Evolutionary conservation across 2,329 filamentous ascomycete genomes (phyloP).

Genomic region (Aspergillaceae sp.): DNA sequence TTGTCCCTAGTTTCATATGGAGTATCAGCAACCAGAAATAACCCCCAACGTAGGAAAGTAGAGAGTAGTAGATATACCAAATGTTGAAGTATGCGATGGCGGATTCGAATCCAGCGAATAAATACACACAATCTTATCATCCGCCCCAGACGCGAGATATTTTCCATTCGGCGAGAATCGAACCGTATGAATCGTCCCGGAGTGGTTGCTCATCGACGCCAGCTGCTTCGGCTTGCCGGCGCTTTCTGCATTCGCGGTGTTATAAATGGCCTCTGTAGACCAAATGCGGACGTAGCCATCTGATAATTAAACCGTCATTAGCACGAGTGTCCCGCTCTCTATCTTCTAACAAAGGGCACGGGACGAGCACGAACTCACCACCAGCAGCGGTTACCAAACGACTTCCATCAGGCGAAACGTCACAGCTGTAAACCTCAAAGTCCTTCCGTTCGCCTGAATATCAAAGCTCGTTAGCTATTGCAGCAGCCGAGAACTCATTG

Average conservation of each 20-base stretch:
- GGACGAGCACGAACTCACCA: conserved; percentile 48
- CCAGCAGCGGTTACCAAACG: conserved; percentile 89
- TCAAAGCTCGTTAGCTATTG: not conserved
- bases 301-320: conserved; percentile 20
- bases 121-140: conserved; percentile 98
- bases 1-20: conserved; percentile 50
- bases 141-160: conserved; percentile 91
- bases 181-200: conserved; percentile 93
- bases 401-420: conserved; percentile 89
- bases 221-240: conserved; percentile 76
- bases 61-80: conserved; percentile 50
- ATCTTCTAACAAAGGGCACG: not conserved
- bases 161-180: conserved; percentile 92
- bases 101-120: conserved; percentile 82
- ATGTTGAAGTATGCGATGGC: conserved; percentile 66
- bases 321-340: not conserved
- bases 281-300: conserved; percentile 96
- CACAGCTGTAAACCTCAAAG: conserved; percentile 96
- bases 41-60: conserved; percentile 1
- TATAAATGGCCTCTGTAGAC: conserved; percentile 90
- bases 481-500: no score
- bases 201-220: conserved; percentile 96
- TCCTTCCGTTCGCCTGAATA: conserved; percentile 82
- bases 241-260: conserved; percentile 63
- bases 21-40: conserved; percentile 6